Evolutionary conservation across 257 asterid genomes (phyloP).

Genomic region (Fraxinus pennsylvanica): DNA sequence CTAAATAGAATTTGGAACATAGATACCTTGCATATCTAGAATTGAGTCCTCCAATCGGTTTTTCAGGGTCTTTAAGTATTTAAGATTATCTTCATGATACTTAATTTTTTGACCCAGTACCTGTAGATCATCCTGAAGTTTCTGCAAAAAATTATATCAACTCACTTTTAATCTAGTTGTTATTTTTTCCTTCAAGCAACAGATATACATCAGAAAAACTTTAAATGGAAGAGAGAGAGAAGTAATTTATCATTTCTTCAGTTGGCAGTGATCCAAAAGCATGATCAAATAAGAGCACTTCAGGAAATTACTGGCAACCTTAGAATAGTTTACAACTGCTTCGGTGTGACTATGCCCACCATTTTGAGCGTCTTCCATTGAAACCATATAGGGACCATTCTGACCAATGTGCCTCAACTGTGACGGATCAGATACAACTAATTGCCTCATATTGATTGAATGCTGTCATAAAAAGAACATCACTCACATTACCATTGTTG

Average conservation of each 20-base stretch:
- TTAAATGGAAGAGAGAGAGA: neutral
- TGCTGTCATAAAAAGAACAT: neutral
- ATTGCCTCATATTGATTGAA: slow-evolving; percentile 3
- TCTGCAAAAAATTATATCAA: slow-evolving; percentile 26
- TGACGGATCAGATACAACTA: slow-evolving; percentile 5
- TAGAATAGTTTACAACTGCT: slow-evolving; percentile 4
- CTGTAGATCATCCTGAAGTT: slow-evolving; percentile 38
- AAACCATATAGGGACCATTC: neutral
- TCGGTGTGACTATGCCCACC: neutral
- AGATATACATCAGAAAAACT: neutral
- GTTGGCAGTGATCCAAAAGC: neutral
- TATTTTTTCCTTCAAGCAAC: neutral
- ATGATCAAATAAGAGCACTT: neutral
- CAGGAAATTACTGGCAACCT: neutral
- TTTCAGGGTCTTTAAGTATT: slow-evolving; percentile 45
- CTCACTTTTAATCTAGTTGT: neutral
- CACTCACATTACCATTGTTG: neutral
- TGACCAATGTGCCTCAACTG: neutral
- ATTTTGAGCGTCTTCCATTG: neutral
- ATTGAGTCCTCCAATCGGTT: slow-evolving; percentile 52
- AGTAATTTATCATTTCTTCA: slow-evolving; percentile 1
- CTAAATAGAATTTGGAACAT: neutral
- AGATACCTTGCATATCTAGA: slow-evolving; percentile 57
- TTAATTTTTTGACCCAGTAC: slow-evolving; percentile 50
- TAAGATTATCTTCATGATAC: slow-evolving; percentile 54